phyloP scores from a whole-genome alignment of 2,329 filamentous ascomycete genomes.

The Thermothelomyces thermophilus region DNA sequence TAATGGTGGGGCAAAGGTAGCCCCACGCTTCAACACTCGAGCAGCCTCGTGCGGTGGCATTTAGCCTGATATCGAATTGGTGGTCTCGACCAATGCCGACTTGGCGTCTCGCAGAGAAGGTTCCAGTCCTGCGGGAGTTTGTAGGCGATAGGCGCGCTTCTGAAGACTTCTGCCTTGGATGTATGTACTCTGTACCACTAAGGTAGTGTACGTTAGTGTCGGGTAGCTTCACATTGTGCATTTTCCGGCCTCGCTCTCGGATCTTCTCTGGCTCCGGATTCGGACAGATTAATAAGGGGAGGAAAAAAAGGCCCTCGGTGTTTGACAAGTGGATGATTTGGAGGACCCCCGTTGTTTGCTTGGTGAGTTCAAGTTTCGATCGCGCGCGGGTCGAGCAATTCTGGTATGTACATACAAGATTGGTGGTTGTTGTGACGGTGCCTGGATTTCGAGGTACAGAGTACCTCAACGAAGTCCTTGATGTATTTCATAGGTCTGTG shows the following conservation, averaged over 20 bases:
- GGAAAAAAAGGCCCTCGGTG: too few relatives aligned
- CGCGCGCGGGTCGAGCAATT: background rate
- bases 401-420: too few relatives aligned
- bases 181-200: too few relatives aligned
- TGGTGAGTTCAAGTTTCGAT: too few relatives aligned
- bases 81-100: conserved; percentile 17
- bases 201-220: too few relatives aligned
- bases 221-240: background rate
- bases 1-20: conserved; percentile 17
- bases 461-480: too few relatives aligned
- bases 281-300: background rate
- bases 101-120: background rate
- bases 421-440: too few relatives aligned
- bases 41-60: conserved; percentile 20
- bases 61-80: conserved; percentile 20
- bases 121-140: conserved; percentile 6
- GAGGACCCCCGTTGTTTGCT: too few relatives aligned
- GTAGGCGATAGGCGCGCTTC: conserved; percentile 1
- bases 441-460: too few relatives aligned
- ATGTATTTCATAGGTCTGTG: too few relatives aligned
- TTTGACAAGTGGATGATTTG: background rate
- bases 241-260: conserved; percentile 11
- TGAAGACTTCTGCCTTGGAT: too few relatives aligned
- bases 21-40: conserved; percentile 3
- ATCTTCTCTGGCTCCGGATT: background rate